These are phyloP conservation scores for Bryoerythrophyllum caledonicum DNA, from an alignment of 225 moss, liverwort and hornwort species.

Conservation along the genomic window DNA sequence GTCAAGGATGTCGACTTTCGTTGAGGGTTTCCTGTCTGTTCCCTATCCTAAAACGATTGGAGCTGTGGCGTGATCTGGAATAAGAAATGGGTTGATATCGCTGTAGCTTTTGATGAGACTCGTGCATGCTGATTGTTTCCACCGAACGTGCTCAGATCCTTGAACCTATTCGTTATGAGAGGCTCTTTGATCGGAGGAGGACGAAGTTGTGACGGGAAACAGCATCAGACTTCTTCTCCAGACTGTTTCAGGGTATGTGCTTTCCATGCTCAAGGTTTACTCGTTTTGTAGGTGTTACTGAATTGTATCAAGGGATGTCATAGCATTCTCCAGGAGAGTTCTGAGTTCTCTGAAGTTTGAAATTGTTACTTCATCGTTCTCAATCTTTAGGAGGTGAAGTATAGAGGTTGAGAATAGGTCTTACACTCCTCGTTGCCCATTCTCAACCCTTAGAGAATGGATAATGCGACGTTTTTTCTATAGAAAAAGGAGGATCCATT, in stretches of 20 bases:
- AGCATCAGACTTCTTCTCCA: not conserved
- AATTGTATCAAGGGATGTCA: not conserved
- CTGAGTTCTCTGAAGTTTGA: too few species aligned
- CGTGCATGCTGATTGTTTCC: not conserved
- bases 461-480: too few species aligned
- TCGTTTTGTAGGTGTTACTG: not conserved
- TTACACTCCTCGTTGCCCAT: too few species aligned
- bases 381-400: too few species aligned
- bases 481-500: too few species aligned
- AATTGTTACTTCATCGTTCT: too few species aligned
- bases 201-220: not conserved
- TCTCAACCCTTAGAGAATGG: too few species aligned
- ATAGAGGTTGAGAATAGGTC: too few species aligned
- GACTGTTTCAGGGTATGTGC: not conserved
- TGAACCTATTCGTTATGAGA: not conserved
- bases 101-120: not conserved
- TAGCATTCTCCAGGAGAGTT: too few species aligned
- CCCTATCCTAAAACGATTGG: not conserved
- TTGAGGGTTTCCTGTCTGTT: not conserved
- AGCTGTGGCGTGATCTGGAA: not conserved
- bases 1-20: not conserved
- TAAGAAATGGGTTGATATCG: not conserved
- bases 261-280: not conserved
- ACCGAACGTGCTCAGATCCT: not conserved
- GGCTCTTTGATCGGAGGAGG: not conserved